phyloP scores from a whole-genome alignment of 2,329 filamentous ascomycete species.

The Fusarium sp. region DNA sequence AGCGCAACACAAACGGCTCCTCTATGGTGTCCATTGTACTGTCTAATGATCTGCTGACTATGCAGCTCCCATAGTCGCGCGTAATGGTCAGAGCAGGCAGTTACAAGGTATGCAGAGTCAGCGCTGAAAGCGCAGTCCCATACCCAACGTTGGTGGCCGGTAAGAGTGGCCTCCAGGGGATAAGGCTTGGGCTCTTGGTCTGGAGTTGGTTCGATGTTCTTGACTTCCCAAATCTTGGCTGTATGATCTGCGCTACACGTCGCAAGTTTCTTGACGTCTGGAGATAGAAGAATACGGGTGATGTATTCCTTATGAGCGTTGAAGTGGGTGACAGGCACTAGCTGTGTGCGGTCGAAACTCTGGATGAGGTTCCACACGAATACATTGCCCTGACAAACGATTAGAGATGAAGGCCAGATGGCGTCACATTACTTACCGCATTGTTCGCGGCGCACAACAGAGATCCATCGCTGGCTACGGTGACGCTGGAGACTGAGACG shows the following conservation, averaged over 20 bases:
- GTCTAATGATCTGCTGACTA: slow-evolving; percentile 88
- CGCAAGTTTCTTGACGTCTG: slow-evolving; percentile 92
- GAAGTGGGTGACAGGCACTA: slow-evolving; percentile 89
- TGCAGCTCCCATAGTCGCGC: slow-evolving; percentile 89
- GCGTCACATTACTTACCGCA: slow-evolving; percentile 64
- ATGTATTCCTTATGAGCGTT: slow-evolving; percentile 92
- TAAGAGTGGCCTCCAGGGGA: slow-evolving; percentile 85
- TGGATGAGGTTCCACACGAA: slow-evolving; percentile 97
- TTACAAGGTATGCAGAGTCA: slow-evolving; percentile 92
- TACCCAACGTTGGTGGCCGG: slow-evolving; percentile 93
- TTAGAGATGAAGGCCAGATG: slow-evolving; percentile 1
- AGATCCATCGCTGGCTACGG: slow-evolving; percentile 92
- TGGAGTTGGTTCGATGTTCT: slow-evolving; percentile 69
- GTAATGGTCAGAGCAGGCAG: slow-evolving; percentile 93
- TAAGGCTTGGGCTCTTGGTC: slow-evolving; percentile 68
- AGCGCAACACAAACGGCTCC: slow-evolving; percentile 92
- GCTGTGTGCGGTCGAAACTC: slow-evolving; percentile 81
- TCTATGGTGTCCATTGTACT: slow-evolving; percentile 94
- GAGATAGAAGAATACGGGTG: slow-evolving; percentile 88
- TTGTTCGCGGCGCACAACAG: slow-evolving; percentile 95
- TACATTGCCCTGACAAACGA: slow-evolving; percentile 81
- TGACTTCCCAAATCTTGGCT: slow-evolving; percentile 94
- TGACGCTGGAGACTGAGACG: slow-evolving; percentile 91
- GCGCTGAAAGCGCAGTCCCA: slow-evolving; percentile 98
- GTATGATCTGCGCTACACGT: slow-evolving; percentile 95